Percentiles rank a stretch among this genome's conserved stretches.
phyloP scores from a whole-genome alignment of 495 filamentous ascomycete species.

The Neurospora africana region DNA sequence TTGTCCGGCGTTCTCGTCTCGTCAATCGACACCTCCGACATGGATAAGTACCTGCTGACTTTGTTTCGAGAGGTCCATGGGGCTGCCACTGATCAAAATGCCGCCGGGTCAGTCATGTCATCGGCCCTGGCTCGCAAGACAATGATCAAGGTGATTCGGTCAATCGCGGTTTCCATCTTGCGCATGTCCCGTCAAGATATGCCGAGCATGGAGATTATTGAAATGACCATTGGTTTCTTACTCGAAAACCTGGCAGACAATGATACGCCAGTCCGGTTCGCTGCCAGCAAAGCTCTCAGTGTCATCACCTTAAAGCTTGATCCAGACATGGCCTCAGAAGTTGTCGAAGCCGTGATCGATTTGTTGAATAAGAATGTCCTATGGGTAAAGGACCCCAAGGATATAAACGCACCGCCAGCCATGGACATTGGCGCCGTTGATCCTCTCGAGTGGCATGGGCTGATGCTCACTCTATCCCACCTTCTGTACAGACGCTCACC shows the following conservation, averaged over 20 bases:
- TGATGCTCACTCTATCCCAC: constrained; percentile 79
- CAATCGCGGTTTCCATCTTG: constrained; percentile 54
- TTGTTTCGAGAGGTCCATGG: constrained; percentile 41
- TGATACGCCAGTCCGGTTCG: constrained; percentile 79
- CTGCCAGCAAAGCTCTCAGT: constrained; percentile 86
- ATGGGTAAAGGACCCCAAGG: constrained; percentile 34
- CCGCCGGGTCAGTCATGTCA: constrained; percentile 36
- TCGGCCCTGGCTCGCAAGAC: constrained; percentile 72
- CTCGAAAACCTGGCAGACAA: constrained; percentile 63
- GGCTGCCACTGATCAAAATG: constrained; percentile 28
- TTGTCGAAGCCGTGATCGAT: constrained; percentile 74
- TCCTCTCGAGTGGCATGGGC: constrained; percentile 79
- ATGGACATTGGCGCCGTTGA: constrained; percentile 63
- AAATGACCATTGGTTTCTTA: constrained; percentile 63
- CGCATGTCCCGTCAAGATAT: constrained; percentile 30
- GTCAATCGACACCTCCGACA: constrained; percentile 38
- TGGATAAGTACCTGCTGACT: constrained; percentile 34
- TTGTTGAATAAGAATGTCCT: constrained; percentile 67
- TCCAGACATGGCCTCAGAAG: constrained; percentile 65
- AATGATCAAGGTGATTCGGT: constrained; percentile 72
- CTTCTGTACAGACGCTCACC: constrained; percentile 69
- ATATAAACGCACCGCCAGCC: constrained; percentile 24
- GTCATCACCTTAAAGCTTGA: constrained; percentile 71
- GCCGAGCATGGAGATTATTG: constrained; percentile 45
- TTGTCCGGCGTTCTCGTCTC: constrained; percentile 58